Percentiles rank a stretch among this genome's conserved stretches.
phyloP scores from a whole-genome alignment of 768 basidiomycete genomes.

The Boletellus emodensis region DNA sequence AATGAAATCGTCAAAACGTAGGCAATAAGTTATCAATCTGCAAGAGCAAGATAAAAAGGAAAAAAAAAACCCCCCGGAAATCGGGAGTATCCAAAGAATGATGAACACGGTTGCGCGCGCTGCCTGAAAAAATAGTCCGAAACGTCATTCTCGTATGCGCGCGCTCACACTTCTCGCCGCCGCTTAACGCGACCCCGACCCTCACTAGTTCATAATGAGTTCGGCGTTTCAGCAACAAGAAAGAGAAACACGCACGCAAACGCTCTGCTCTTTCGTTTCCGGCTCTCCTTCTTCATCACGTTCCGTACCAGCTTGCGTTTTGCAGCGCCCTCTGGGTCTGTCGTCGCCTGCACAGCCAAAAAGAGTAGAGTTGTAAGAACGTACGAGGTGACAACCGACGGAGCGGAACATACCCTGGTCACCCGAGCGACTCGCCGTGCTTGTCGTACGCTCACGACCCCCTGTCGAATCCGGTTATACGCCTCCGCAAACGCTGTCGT shows the following conservation, averaged over 20 bases:
- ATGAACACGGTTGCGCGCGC: no score
- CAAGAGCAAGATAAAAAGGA: not conserved
- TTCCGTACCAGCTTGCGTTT: slow-evolving; percentile 72
- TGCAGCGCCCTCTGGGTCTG: slow-evolving; percentile 73
- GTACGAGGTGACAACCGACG: not conserved
- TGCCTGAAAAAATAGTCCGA: no score
- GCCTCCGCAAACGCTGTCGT: slow-evolving; percentile 74
- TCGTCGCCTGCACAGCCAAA: slow-evolving; percentile 42
- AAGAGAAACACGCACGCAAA: slow-evolving; percentile 50
- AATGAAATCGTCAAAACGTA: not conserved
- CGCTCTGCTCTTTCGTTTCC: slow-evolving; percentile 66
- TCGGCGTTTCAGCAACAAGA: not conserved
- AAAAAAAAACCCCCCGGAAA: not conserved
- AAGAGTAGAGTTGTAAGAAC: not conserved
- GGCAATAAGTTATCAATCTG: not conserved
- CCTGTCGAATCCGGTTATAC: slow-evolving; percentile 80
- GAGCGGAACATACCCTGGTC: slow-evolving; percentile 37
- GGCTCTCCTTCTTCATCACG: slow-evolving; percentile 75
- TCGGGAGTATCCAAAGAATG: not conserved
- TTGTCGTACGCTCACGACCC: slow-evolving; percentile 58
- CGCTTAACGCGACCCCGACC: slow-evolving; percentile 47
- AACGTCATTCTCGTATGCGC: no score
- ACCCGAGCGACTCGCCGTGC: slow-evolving; percentile 65
- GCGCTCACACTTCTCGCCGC: slow-evolving; percentile 31
- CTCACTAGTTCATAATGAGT: slow-evolving; percentile 33